Base-by-base conservation (phyloP, 495 filamentous ascomycete species). In the Polyplosphaeria fusca region DNA sequence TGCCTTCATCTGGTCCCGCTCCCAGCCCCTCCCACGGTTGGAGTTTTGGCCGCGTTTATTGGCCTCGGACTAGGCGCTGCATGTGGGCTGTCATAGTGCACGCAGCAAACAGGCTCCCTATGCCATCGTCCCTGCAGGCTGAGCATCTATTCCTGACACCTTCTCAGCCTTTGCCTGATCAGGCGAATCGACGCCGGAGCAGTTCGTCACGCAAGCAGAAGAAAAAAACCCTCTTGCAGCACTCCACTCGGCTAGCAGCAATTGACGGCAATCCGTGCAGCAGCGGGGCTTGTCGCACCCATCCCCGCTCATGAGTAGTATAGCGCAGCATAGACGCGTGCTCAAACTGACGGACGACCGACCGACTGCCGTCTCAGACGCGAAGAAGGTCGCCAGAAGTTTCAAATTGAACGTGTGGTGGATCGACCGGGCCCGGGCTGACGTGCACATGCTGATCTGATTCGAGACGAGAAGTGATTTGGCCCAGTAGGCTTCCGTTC, bases 1-100 rank as follows among this genome's bases (percentile, higher is more conserved):
- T 44, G 32, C 43, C 51, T 48, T 46, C 28, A 47, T 57, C 52
- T 48, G n/a, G 19, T 50, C 28, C 46, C 56, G 40, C 50, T 51
- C 61, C 61, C 61, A 64, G 55, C 61, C 61, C 55, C 60, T 58
- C 54, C 20, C n/a, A 38, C 52, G 14, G 28, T 25, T 56, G 25
- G 16, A 7, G n/a, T 27, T 38, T 20, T 47, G n/a, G 7, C 19
- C 47, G 60, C 35, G 43, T 54, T 37, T 20, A 44, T 53, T 54
- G 60, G 54, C 27, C 54, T 48, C 35, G n/a, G 23, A 19, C 47
- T 20, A 42, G 5, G 12, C 55, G 59, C 60, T 54, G 49, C 54
- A 54, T 64, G 61, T 52, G 44, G 60, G 55, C 44, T 55, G 7
- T 7, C 30, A 14, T 7, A 20, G 7, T 58, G 49, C 61, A 28